Conservation (phyloP, 2,329 filamentous ascomycete genomes). For the Zasmidium cellare region DNA sequence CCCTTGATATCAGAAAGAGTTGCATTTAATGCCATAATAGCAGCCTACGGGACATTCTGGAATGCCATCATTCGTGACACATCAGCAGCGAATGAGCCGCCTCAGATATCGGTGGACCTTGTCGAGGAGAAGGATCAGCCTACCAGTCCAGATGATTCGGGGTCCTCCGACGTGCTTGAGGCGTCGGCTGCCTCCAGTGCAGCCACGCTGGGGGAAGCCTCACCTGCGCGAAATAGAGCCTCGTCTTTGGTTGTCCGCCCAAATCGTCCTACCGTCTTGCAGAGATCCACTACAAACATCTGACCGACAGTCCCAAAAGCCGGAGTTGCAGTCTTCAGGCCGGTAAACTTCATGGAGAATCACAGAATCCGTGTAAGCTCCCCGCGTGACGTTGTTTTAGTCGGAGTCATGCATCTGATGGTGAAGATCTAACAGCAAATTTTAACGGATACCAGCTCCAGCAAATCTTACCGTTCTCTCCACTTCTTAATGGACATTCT, state of each 20-base stretch:
- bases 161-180: background rate
- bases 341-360: background rate
- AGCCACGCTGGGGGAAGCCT: background rate
- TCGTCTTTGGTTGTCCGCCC: background rate
- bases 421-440: background rate
- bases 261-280: background rate
- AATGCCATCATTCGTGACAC: background rate
- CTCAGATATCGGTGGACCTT: background rate
- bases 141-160: background rate
- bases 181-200: background rate
- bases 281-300: background rate
- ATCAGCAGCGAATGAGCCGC: background rate
- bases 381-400: background rate
- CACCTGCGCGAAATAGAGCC: background rate
- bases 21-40: background rate
- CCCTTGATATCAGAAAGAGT: constrained; percentile 48
- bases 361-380: background rate
- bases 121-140: background rate
- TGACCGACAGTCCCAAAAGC: background rate
- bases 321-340: background rate
- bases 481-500: too few relatives aligned
- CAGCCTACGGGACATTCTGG: background rate
- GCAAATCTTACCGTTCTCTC: too few relatives aligned
- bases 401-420: background rate
- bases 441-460: background rate